These are phyloP conservation scores for Suillus bovinus DNA, from an alignment of 768 basidiomycete species.

Conservation along the genomic window DNA sequence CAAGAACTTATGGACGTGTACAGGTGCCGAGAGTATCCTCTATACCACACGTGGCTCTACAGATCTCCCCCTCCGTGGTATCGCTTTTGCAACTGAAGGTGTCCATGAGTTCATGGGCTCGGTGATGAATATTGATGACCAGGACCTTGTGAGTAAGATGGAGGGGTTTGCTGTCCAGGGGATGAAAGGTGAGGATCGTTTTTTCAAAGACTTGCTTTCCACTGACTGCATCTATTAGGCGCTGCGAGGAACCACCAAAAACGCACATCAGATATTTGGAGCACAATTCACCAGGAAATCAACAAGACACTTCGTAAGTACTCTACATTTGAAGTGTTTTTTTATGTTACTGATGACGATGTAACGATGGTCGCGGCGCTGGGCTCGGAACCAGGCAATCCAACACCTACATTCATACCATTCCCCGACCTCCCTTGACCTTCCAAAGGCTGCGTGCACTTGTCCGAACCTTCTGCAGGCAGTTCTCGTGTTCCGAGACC, in stretches of 20 bases:
- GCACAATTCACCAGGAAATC: background rate
- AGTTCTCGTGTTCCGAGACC: too few relatives aligned
- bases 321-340: background rate
- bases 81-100: slow-evolving; percentile 5
- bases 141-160: slow-evolving; percentile 13
- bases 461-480: too few relatives aligned
- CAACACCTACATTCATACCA: too few relatives aligned
- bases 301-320: background rate
- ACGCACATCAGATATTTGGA: background rate
- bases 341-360: background rate
- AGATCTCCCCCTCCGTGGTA: slow-evolving; percentile 6
- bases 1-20: background rate
- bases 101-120: slow-evolving; percentile 11
- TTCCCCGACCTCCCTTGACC: too few relatives aligned
- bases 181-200: slow-evolving; percentile 14
- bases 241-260: background rate
- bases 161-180: slow-evolving; percentile 14
- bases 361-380: too few relatives aligned
- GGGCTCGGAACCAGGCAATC: too few relatives aligned
- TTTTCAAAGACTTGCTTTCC: background rate
- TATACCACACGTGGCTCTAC: slow-evolving; percentile 7
- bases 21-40: slow-evolving; percentile 7
- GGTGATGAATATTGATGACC: slow-evolving; percentile 8
- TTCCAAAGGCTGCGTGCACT: too few relatives aligned
- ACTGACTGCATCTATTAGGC: background rate